Evolutionary conservation across 306 rosid species (phyloP), one percentile per base, ranked within the genome.

Genomic region (Crataegus laevigata): DNA sequence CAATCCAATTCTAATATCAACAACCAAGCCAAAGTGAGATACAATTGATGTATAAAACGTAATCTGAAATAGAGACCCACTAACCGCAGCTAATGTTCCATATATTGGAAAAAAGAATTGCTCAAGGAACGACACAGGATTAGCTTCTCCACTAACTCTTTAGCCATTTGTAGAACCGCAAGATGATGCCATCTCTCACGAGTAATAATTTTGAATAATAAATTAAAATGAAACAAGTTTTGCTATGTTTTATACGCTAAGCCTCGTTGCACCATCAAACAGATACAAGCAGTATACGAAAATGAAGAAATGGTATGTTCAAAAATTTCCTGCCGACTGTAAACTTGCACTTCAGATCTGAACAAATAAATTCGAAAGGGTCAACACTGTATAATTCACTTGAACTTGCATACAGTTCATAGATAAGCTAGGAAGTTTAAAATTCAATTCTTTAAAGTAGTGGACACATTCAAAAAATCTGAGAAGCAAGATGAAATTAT

Each of bases 91-190:
- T 65, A 91, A 77, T 4, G 71, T 54, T 7, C 50, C 21, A 72
- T 94, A 88, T 72, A 94, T 88, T 54, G 97, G 98, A 57, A 51
- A 12, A 73, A 88, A 82, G 63, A 94, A 84, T 84, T 85, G 75
- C 80, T 87, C 83, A 64, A 94, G 96, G 79, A 84, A 94, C 34
- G 91, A 87, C 68, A 77, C 85, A 82, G 10, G 86, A 79, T 26
- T 26, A 58, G 94, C 97, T 81, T 87, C 97, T 82, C 88, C 89
- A 69, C 98, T 84, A 94, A 82, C 72, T 90, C 96, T 83, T 86
- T 91, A 13, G 97, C 97, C 98, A 94, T 94, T 97, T 94, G 77
- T 45, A 78, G 75, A 69, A 75, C 73, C 64, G 28, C 5, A 21
- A 34, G 45, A 65, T 65, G 12, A 52, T 50, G 54, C 9, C 25